These are phyloP conservation scores for Agaricales sp. DNA, from an alignment of 1,284 basidiomycete species.

Conservation along the genomic window DNA sequence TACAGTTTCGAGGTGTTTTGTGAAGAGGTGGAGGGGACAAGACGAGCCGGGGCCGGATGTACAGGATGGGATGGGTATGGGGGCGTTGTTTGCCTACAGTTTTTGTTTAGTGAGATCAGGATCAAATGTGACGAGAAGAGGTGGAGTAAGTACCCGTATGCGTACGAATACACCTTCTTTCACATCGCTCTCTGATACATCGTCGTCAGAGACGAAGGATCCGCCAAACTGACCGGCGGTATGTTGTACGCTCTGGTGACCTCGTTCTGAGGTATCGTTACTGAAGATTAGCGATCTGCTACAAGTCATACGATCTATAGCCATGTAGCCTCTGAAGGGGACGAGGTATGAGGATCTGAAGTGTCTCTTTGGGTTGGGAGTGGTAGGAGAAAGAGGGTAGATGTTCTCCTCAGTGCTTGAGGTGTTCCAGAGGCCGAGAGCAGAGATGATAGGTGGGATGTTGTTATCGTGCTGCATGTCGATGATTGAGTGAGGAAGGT, in stretches of 20 bases:
- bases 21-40: not conserved
- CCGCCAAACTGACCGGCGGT: not conserved
- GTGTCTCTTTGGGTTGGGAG: slow-evolving; percentile 18
- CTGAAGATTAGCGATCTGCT: slow-evolving; percentile 9
- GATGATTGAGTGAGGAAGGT: not conserved
- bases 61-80: not conserved
- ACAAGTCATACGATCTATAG: slow-evolving; percentile 29
- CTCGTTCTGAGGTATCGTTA: too few relatives aligned
- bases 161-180: not conserved
- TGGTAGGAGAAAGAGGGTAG: slow-evolving; percentile 25
- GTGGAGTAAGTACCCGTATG: not conserved
- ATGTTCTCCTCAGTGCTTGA: slow-evolving; percentile 15
- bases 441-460: slow-evolving; percentile 29
- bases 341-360: slow-evolving; percentile 30
- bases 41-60: not conserved
- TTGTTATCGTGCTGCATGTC: slow-evolving; percentile 31
- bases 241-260: not conserved
- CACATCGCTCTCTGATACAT: not conserved
- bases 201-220: not conserved
- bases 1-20: not conserved
- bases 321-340: slow-evolving; percentile 28
- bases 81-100: not conserved
- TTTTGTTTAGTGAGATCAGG: too few relatives aligned
- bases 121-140: too few relatives aligned
- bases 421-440: slow-evolving; percentile 32